Percentiles rank a stretch among this genome's conserved stretches.
Conservation (phyloP, 169 alveolate species). For the Plasmodium falciparum region DNA sequence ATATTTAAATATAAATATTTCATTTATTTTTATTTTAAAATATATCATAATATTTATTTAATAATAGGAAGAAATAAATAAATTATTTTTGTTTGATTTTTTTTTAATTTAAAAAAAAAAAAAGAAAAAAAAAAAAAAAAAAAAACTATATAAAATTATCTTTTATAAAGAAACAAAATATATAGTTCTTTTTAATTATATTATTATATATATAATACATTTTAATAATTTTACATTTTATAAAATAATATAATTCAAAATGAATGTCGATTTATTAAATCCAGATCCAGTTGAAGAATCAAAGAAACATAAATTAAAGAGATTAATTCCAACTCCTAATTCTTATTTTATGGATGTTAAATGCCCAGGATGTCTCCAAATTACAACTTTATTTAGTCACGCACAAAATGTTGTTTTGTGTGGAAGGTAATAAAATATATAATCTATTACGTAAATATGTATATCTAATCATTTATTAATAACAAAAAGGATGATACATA, state of each 20-base stretch:
- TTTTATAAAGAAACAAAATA: too few species aligned
- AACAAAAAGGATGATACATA: not conserved
- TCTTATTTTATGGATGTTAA: slow-evolving; percentile 98
- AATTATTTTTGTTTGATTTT: too few species aligned
- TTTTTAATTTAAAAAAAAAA: too few species aligned
- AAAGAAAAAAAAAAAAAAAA: too few species aligned
- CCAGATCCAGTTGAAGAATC: slow-evolving; percentile 96
- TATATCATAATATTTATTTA: too few species aligned
- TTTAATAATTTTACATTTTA: not conserved
- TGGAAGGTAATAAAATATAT: slow-evolving; percentile 84
- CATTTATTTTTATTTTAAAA: too few species aligned
- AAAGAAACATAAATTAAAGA: slow-evolving; percentile 96
- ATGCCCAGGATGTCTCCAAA: slow-evolving; percentile 96
- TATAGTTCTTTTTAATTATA: too few species aligned
- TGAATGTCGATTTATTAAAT: slow-evolving; percentile 97
- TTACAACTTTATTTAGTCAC: slow-evolving; percentile 96
- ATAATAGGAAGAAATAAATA: too few species aligned
- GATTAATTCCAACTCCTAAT: slow-evolving; percentile 98
- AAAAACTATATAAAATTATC: too few species aligned
- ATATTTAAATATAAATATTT: too few species aligned
- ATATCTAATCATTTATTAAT: not conserved
- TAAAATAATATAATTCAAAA: slow-evolving; percentile 74
- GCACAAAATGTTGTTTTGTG: slow-evolving; percentile 95
- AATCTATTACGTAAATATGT: not conserved
- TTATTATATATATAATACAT: slow-evolving; percentile 3